phyloP scores from a whole-genome alignment of 768 basidiomycete genomes.

The Strobilomyces dryophilus region DNA sequence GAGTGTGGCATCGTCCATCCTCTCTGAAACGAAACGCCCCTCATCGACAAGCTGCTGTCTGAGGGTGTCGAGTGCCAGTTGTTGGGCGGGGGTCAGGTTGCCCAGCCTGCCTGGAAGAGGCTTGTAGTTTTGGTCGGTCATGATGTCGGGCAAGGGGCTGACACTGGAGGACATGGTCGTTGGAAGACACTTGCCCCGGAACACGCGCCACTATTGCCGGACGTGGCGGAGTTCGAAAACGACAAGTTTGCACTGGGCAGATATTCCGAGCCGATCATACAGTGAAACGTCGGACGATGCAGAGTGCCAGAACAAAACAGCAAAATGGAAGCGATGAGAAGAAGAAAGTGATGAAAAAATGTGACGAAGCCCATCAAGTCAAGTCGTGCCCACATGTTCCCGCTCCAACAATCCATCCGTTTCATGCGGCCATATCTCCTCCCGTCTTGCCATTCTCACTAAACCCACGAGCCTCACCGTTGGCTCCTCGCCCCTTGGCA shows the following conservation, averaged over 20 bases:
- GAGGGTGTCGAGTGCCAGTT: slow-evolving; percentile 64
- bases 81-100: slow-evolving; percentile 65
- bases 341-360: slow-evolving; percentile 14
- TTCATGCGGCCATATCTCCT: slow-evolving; percentile 21
- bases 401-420: slow-evolving; percentile 12
- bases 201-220: not conserved
- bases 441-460: slow-evolving; percentile 26
- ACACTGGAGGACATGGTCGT: slow-evolving; percentile 37
- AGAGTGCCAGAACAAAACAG: slow-evolving; percentile 8
- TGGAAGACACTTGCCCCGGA: too few species aligned
- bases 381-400: slow-evolving; percentile 14
- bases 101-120: slow-evolving; percentile 73
- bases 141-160: slow-evolving; percentile 51
- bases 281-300: slow-evolving; percentile 9
- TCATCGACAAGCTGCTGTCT: slow-evolving; percentile 59
- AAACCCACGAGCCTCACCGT: slow-evolving; percentile 28
- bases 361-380: slow-evolving; percentile 13
- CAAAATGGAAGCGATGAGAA: slow-evolving; percentile 3
- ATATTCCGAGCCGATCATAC: slow-evolving; percentile 19
- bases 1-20: slow-evolving; percentile 69
- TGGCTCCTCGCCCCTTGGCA: slow-evolving; percentile 26
- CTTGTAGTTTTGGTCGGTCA: slow-evolving; percentile 61
- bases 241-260: slow-evolving; percentile 10
- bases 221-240: slow-evolving; percentile 2
- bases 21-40: slow-evolving; percentile 53